Conservation (phyloP, 78 protist species). For the Dictyostelium citrinum region DNA sequence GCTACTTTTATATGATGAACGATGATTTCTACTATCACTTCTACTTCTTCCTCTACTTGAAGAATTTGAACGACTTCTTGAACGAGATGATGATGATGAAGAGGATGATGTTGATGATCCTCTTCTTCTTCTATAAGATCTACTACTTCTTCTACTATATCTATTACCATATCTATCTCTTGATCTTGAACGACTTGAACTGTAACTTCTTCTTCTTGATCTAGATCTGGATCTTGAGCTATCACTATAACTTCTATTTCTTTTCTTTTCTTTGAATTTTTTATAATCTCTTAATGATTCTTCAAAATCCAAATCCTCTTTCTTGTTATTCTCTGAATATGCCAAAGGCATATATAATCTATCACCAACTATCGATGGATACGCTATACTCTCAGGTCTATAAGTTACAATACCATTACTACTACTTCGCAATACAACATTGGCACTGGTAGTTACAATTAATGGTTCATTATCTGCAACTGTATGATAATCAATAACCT, state of each 20-base stretch:
- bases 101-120: not conserved
- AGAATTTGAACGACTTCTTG: not conserved
- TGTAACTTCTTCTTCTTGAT: conserved; percentile 29
- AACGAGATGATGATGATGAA: not conserved
- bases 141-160: not conserved
- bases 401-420: conserved; percentile 11
- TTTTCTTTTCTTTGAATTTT: conserved; percentile 49
- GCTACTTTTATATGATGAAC: not conserved
- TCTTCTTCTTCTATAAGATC: conserved; percentile 12
- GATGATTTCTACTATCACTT: not conserved
- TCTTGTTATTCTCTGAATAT: not conserved
- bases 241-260: conserved; percentile 3
- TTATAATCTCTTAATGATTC: conserved; percentile 40
- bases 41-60: not conserved
- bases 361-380: conserved; percentile 66
- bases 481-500: not conserved
- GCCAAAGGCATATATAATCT: conserved; percentile 62
- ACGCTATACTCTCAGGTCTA: conserved; percentile 29
- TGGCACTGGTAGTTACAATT: not conserved
- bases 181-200: conserved; percentile 37
- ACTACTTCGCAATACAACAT: not conserved
- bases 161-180: conserved; percentile 5
- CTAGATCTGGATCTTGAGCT: conserved; percentile 2
- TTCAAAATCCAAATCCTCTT: conserved; percentile 35
- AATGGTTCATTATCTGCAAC: not conserved